Evolutionary conservation across 345 rosid species (phyloP).

Genomic region (Bruguiera parviflora): DNA sequence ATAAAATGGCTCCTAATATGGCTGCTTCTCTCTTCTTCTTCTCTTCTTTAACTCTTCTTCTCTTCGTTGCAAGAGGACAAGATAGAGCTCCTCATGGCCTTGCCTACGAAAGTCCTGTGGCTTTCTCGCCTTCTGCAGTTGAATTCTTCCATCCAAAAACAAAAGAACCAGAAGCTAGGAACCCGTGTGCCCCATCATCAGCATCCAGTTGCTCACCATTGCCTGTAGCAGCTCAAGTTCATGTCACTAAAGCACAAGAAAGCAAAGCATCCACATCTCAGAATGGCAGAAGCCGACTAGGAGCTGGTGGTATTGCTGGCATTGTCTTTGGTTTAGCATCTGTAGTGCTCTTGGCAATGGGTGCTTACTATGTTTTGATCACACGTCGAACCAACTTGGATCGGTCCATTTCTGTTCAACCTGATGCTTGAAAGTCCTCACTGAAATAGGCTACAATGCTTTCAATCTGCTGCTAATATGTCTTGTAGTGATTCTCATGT

Average conservation of each 20-base stretch:
- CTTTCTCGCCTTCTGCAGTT: conserved; percentile 77
- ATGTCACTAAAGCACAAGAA: conserved; percentile 24
- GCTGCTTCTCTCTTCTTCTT: conserved; percentile 28
- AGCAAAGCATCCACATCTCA: conserved; percentile 27
- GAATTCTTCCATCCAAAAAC: conserved; percentile 77
- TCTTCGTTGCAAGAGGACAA: conserved; percentile 45
- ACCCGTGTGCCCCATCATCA: conserved; percentile 25
- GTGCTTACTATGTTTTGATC: conserved; percentile 28
- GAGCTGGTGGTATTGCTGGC: conserved; percentile 39
- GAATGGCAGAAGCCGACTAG: conserved; percentile 24
- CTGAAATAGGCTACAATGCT: conserved; percentile 1
- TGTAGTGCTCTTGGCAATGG: conserved; percentile 34
- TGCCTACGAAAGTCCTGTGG: conserved; percentile 53
- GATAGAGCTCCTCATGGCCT: conserved; percentile 93
- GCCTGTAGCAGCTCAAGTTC: conserved; percentile 59
- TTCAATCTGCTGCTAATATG: not conserved
- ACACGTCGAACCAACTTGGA: conserved; percentile 36
- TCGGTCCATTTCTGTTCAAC: conserved; percentile 37
- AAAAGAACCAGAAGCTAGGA: conserved; percentile 21
- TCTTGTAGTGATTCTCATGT: not conserved
- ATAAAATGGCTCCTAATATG: conserved; percentile 30
- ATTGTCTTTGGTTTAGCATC: conserved; percentile 47
- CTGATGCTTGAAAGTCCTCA: conserved; percentile 25
- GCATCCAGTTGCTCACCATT: conserved; percentile 53
- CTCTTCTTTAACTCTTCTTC: conserved; percentile 32